Evolutionary conservation across 371 early-diverging fungal species (phyloP), one percentile per base, ranked within the genome.

Genomic region (Haplosporangium sp.): DNA sequence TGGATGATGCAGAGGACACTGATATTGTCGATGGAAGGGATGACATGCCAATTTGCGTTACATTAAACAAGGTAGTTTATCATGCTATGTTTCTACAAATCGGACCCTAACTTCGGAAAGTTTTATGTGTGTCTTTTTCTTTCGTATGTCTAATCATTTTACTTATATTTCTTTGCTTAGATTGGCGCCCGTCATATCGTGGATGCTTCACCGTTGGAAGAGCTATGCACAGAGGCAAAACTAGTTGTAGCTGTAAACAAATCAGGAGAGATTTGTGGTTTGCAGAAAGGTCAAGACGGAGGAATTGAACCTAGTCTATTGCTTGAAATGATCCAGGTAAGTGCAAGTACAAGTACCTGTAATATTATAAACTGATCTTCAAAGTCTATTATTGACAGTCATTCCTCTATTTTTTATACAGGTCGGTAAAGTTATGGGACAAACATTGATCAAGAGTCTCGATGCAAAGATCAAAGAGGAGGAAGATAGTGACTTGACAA

Each of bases 161-260:
- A 63, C 10, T 35, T 71, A 45, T 40, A 13, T 34, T 15, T 61
- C 4, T 17, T 42, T 64, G 15, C 42, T 4, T 85, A 94, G 93
- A 92, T 97, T 69, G 97, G 95, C 8, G 77, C 89, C 19, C 86
- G 93, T 45, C 93, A 94, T 81, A 88, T 97, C 27, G 88, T 96
- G 13, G 98, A 98, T 82, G 93, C 97, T 2, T 90, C 94, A 2
- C 89, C 91, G 11, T 83, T 94, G 64, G 98, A 98, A 82, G 98
- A 97, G 76, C 83, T 92, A 10, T 94, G 95, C 59, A 87, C 97
- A 13, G 88, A 91, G 62, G 93, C 93, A 0, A 89, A 89, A 64
- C 73, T 97, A n/a, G 88, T 90, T 4, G 93, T 97, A 2, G 92
- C 92, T 11, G 94, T 97, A 44, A 96, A 96, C 76, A 86, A 88